These are phyloP conservation scores for Populus tomentosa DNA, from an alignment of 441 rosid species.

Conservation along the genomic window DNA sequence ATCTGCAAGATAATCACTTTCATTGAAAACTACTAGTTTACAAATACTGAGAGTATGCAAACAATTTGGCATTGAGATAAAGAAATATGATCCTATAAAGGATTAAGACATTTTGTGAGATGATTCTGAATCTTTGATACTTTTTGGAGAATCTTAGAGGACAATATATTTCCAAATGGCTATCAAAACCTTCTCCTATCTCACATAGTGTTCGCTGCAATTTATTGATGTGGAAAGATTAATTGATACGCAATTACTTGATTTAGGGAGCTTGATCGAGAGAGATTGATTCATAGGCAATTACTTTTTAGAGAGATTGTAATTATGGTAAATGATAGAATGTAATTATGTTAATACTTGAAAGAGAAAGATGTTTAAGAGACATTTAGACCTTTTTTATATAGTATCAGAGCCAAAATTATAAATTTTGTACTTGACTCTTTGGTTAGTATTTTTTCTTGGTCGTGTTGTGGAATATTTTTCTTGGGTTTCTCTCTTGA, in stretches of 20 bases:
- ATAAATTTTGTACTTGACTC: not conserved
- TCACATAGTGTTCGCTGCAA: not conserved
- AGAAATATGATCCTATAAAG: not conserved
- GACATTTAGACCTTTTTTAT: not conserved
- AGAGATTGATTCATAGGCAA: not conserved
- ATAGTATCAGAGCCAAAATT: not conserved
- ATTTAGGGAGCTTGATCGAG: not conserved
- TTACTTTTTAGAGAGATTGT: not conserved
- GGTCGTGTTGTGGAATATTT: not conserved
- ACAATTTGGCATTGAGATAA: slow-evolving; percentile 12
- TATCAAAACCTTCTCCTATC: not conserved
- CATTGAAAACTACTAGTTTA: slow-evolving; percentile 5
- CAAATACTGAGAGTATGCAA: not conserved
- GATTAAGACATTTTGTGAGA: not conserved
- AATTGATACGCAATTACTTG: not conserved
- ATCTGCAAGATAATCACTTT: slow-evolving; percentile 45
- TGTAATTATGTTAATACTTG: no score
- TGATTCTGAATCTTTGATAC: not conserved
- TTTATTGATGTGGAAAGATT: not conserved
- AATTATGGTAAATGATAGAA: no score
- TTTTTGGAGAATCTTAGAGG: not conserved
- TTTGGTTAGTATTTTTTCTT: not conserved
- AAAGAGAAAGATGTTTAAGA: no score
- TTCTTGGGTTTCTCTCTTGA: not conserved
- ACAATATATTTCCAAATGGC: not conserved